These are phyloP conservation scores for Coffea canephora DNA, from an alignment of 257 asterid species.

Conservation along the genomic window DNA sequence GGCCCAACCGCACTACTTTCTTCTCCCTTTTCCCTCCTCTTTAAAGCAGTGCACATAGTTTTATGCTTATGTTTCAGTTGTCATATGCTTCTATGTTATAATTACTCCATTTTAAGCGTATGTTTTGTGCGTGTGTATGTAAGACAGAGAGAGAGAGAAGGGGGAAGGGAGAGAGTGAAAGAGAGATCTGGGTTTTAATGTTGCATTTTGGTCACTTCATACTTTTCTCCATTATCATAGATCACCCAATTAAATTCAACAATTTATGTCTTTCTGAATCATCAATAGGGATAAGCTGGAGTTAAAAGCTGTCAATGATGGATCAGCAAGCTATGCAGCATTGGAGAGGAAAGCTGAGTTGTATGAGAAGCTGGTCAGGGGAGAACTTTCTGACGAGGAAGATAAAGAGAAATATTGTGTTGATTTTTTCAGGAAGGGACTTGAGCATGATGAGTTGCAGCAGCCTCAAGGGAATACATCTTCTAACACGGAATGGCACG, in stretches of 20 bases:
- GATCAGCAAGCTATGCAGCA: constrained; percentile 90
- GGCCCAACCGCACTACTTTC: too few species aligned
- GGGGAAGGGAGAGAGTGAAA: too few species aligned
- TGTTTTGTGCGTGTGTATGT: too few species aligned
- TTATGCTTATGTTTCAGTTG: too few species aligned
- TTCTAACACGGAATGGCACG: constrained; percentile 34
- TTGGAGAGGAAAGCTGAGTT: constrained; percentile 84
- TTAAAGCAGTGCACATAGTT: too few species aligned
- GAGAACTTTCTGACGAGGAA: constrained; percentile 93
- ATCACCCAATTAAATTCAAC: neutral
- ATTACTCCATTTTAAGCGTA: too few species aligned
- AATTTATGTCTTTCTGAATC: constrained; percentile 6
- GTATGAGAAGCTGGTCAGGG: constrained; percentile 71
- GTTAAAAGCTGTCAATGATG: constrained; percentile 83
- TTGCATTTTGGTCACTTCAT: neutral
- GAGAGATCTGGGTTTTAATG: neutral
- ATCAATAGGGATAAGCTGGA: constrained; percentile 84
- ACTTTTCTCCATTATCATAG: neutral
- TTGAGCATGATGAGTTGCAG: constrained; percentile 38
- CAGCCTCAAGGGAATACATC: constrained; percentile 31
- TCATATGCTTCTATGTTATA: too few species aligned
- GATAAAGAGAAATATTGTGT: constrained; percentile 91
- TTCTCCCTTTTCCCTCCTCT: too few species aligned
- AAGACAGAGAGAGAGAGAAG: neutral
- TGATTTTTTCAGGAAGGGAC: constrained; percentile 84